Base-by-base conservation (phyloP, 148 eudicot species). In the Amaranthus palmeri region DNA sequence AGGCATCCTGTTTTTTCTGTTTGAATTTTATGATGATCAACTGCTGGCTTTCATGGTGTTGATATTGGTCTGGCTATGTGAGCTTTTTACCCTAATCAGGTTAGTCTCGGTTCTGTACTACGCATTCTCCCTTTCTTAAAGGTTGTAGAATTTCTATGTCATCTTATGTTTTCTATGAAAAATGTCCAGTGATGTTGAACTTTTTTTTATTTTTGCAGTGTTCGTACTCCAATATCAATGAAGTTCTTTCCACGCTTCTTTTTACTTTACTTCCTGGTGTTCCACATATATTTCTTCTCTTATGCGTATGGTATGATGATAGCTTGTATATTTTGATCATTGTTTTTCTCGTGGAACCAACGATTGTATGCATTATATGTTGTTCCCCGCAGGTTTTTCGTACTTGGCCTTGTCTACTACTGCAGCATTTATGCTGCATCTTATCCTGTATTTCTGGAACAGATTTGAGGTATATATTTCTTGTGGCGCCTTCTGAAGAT, bases 241-340 rank as follows among this genome's bases (percentile, higher is more conserved):
- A 93, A 93, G 88, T 91, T 91, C 83, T 89, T 93, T 79, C 97
- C 98, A 70, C 97, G 98, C 81, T 93, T 93, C 88, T 93, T 93
- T 81, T 82, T 93, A 70, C 98, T 93, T 76, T 91, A 91, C 81
- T 93, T 93, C 77, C 74, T 93, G 87, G 97, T 89, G 81, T 93
- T 93, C 80, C 98, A 93, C 78, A 93, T 93, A 51, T 93, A 93
- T 74, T 89, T 93, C 83, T 93, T 93, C 82, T 93, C 98, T 14
- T 93, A 93, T 76, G 78, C 96, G 59, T 84, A 91, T 72, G 98
- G 98, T 93, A 84, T 67, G 88, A 46, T 59, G 68, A 78, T 75
- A 41, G 70, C 56, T 15, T 78, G 51, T 53, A 11, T 40, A 44
- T 42, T 11, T 11, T 7, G 2, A 55, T 52, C 6, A 15, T 13